Evolutionary conservation across 1,139 yeast genomes (phyloP).

Genomic region (Sugiyamaella paludigena): DNA sequence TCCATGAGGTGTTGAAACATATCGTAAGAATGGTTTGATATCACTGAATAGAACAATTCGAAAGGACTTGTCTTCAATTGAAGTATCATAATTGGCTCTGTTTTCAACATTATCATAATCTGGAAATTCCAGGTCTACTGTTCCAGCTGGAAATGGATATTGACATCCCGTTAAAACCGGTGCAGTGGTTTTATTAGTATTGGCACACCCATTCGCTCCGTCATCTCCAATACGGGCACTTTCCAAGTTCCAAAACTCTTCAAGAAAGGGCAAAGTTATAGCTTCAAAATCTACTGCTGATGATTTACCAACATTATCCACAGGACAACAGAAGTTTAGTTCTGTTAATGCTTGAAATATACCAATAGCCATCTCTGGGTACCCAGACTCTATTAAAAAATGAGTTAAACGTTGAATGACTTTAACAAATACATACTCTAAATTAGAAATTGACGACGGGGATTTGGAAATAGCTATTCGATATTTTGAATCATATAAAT

Average conservation of each 20-base stretch:
- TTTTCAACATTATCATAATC: no score
- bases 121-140: background rate
- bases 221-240: constrained; percentile 25
- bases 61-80: background rate
- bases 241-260: constrained; percentile 25
- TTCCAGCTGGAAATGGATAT: constrained; percentile 4
- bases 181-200: constrained; percentile 3
- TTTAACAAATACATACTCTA: constrained; percentile 7
- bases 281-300: no score
- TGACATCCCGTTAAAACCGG: background rate
- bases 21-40: constrained; percentile 10
- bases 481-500: constrained; percentile 6
- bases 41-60: constrained; percentile 18
- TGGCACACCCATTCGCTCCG: constrained; percentile 21
- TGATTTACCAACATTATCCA: constrained; percentile 4
- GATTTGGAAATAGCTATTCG: background rate
- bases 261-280: background rate
- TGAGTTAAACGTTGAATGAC: constrained; percentile 17
- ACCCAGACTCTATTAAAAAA: constrained; percentile 23
- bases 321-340: constrained; percentile 20
- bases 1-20: constrained; percentile 1
- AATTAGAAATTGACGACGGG: background rate
- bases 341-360: constrained; percentile 24
- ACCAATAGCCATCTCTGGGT: constrained; percentile 22
- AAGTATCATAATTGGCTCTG: background rate